Evolutionary conservation across 2,329 filamentous ascomycete genomes (phyloP).

Genomic region (Calonectria pteridis): DNA sequence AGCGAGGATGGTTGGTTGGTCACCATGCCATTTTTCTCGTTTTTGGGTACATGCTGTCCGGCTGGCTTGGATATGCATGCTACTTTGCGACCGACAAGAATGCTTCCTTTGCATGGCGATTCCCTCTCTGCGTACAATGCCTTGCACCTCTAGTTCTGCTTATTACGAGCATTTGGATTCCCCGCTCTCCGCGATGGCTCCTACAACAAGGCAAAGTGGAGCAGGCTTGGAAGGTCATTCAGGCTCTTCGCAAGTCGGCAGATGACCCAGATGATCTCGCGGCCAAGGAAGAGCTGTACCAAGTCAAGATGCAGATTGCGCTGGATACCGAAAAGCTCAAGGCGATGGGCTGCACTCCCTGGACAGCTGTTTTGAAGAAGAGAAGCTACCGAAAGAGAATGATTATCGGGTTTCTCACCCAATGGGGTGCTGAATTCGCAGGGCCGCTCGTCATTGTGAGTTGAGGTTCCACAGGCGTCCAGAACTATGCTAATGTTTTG

Average conservation of each 20-base stretch:
- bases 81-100: slow-evolving; percentile 49
- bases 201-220: slow-evolving; percentile 58
- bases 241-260: slow-evolving; percentile 45
- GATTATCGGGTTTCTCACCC: slow-evolving; percentile 64
- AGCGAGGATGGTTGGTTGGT: slow-evolving; percentile 63
- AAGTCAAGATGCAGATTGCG: slow-evolving; percentile 59
- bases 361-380: slow-evolving; percentile 60
- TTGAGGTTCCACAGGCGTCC: slow-evolving; percentile 11
- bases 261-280: slow-evolving; percentile 53
- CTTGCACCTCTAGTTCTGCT: slow-evolving; percentile 53
- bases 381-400: slow-evolving; percentile 63
- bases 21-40: slow-evolving; percentile 62
- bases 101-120: slow-evolving; percentile 55
- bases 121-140: slow-evolving; percentile 57
- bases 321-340: slow-evolving; percentile 57
- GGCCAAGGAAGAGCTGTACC: slow-evolving; percentile 60
- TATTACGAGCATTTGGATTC: slow-evolving; percentile 51
- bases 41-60: slow-evolving; percentile 59
- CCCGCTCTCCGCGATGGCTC: slow-evolving; percentile 62
- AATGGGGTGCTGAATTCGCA: slow-evolving; percentile 66
- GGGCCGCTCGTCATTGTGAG: slow-evolving; percentile 64
- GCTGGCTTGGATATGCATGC: slow-evolving; percentile 53
- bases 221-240: slow-evolving; percentile 59
- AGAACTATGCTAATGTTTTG: background rate
- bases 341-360: slow-evolving; percentile 53